A percentile compares a stretch with the other conserved stretches of the same genome.
phyloP scores from a whole-genome alignment of 345 rosid genomes.

The Eucalyptus sp. region DNA sequence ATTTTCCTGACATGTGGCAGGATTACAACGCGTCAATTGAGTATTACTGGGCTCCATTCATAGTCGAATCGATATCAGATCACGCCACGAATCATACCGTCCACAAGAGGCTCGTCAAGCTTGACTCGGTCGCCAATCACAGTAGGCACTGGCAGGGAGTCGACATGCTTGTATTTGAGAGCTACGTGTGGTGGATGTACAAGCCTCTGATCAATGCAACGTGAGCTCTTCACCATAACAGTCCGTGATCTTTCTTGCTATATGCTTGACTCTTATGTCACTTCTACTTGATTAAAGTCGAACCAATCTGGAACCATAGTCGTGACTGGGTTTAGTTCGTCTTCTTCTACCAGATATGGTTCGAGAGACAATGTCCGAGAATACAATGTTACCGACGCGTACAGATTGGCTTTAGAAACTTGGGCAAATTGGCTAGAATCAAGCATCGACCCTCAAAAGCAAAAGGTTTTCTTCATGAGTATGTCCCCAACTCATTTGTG shows the following conservation, averaged over 20 bases:
- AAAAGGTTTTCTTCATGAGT: constrained; percentile 81
- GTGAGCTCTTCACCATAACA: constrained; percentile 19
- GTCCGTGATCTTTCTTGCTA: not conserved
- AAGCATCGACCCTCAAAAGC: constrained; percentile 47
- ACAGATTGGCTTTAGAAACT: constrained; percentile 59
- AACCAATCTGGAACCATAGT: not conserved
- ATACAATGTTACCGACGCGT: constrained; percentile 68
- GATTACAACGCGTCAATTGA: constrained; percentile 71
- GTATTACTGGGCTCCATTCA: constrained; percentile 96
- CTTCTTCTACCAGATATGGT: constrained; percentile 35
- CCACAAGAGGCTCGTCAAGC: constrained; percentile 58
- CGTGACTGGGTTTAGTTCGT: not conserved
- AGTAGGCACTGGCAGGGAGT: constrained; percentile 70
- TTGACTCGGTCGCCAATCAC: constrained; percentile 73
- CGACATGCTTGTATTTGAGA: constrained; percentile 67
- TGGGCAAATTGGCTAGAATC: constrained; percentile 78
- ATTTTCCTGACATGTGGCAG: constrained; percentile 11
- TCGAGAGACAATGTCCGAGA: constrained; percentile 29
- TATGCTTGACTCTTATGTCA: not conserved
- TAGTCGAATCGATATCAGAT: constrained; percentile 82
- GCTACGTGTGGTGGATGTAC: constrained; percentile 98
- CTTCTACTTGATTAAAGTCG: not conserved
- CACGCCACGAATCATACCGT: constrained; percentile 90
- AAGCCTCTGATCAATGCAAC: constrained; percentile 75
- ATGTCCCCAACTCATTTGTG: constrained; percentile 93